Percentiles rank a stretch among this genome's conserved stretches.
Conservation (phyloP, 2,329 filamentous ascomycete genomes). For the Penicillium sp. region DNA sequence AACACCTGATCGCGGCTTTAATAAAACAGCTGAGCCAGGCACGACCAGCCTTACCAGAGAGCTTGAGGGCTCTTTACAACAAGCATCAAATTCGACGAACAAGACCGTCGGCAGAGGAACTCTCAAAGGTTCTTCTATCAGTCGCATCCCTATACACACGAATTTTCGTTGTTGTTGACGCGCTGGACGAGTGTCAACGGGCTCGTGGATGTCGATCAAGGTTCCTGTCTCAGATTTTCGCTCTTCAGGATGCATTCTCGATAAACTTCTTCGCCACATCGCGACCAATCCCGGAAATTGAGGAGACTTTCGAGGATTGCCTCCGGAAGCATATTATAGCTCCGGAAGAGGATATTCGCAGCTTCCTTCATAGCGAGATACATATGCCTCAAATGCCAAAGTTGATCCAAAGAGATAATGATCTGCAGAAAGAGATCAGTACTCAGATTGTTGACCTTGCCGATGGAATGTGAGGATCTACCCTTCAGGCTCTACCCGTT, state of each 20-base stretch:
- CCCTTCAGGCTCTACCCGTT: background rate
- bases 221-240: background rate
- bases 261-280: background rate
- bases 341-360: background rate
- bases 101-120: conserved; percentile 11
- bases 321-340: background rate
- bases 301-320: background rate
- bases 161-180: conserved; percentile 21
- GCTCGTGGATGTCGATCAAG: background rate
- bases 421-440: background rate
- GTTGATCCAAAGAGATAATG: background rate
- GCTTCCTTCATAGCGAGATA: background rate
- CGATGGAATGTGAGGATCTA: background rate
- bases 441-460: background rate
- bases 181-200: conserved; percentile 12
- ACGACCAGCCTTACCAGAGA: background rate
- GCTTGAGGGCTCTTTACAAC: conserved; percentile 10
- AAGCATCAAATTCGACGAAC: conserved; percentile 4
- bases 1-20: conserved; percentile 30
- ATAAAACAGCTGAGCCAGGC: conserved; percentile 13
- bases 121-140: background rate
- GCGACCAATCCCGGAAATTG: background rate
- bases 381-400: background rate
- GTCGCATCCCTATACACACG: conserved; percentile 1
- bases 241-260: background rate